Evolutionary conservation across 768 basidiomycete species (phyloP).

Genomic region (Russula emetica): DNA sequence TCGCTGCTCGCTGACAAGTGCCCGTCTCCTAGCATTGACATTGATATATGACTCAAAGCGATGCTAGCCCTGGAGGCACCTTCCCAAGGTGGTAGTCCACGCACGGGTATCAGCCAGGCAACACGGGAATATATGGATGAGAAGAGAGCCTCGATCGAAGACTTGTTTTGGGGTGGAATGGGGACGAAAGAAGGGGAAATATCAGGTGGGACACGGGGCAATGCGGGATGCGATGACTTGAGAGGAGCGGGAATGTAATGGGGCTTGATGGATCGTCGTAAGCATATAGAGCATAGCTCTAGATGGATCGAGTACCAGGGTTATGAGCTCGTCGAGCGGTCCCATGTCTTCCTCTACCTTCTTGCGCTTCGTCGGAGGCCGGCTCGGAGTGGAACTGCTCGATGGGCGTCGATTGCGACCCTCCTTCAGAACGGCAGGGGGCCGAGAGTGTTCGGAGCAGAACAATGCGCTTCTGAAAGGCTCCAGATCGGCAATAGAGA

Average conservation of each 20-base stretch:
- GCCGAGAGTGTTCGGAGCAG: background rate
- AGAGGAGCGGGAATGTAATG: slow-evolving; percentile 21
- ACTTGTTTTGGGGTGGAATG: slow-evolving; percentile 11
- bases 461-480: slow-evolving; percentile 9
- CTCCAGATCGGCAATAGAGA: background rate
- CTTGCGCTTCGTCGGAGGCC: slow-evolving; percentile 9
- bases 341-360: slow-evolving; percentile 16
- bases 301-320: slow-evolving; percentile 18
- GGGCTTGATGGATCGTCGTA: slow-evolving; percentile 15
- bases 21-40: background rate
- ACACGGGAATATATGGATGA: slow-evolving; percentile 19
- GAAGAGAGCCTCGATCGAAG: slow-evolving; percentile 9
- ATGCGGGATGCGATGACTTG: background rate
- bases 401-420: background rate
- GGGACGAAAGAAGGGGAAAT: background rate
- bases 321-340: slow-evolving; percentile 22
- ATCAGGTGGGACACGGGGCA: background rate
- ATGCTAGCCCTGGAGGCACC: slow-evolving; percentile 8
- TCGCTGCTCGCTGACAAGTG: background rate
- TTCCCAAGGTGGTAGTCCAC: slow-evolving; percentile 18
- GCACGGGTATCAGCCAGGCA: slow-evolving; percentile 23
- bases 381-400: background rate
- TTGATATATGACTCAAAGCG: background rate
- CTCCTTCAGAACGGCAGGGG: background rate
- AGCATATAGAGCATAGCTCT: slow-evolving; percentile 3